Conservation (phyloP, 768 basidiomycete species). For the Pulveroboletus sp. region DNA sequence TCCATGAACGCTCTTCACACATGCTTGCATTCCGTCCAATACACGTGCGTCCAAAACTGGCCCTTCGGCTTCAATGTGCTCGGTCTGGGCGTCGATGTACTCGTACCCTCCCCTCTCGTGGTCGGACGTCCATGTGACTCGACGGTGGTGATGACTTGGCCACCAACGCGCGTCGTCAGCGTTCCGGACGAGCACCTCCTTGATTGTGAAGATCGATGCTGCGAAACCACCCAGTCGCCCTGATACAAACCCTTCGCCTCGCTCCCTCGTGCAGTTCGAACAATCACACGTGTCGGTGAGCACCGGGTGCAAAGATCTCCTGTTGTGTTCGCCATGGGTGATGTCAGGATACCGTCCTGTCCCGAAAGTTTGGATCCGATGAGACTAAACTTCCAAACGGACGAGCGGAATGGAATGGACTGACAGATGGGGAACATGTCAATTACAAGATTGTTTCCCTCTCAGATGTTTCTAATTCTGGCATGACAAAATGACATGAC, state of each 20-base stretch:
- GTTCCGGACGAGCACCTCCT: constrained; percentile 25
- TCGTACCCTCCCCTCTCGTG: not conserved
- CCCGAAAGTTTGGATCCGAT: not conserved
- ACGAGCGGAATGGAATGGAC: not conserved
- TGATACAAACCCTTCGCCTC: constrained; percentile 46
- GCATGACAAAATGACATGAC: constrained; percentile 34
- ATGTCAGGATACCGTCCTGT: constrained; percentile 37
- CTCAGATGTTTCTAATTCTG: constrained; percentile 25
- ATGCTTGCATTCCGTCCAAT: constrained; percentile 27
- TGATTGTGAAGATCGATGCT: constrained; percentile 17
- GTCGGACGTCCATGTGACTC: too few relatives aligned
- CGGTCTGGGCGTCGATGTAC: constrained; percentile 4
- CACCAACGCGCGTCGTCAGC: not conserved
- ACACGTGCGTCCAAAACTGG: constrained; percentile 34
- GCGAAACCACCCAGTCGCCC: constrained; percentile 25
- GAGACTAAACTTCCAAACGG: constrained; percentile 1
- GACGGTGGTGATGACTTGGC: not conserved
- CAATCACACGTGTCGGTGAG: constrained; percentile 49
- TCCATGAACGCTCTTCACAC: constrained; percentile 26
- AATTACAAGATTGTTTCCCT: constrained; percentile 33
- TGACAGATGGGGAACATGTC: constrained; percentile 34
- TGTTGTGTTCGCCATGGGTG: constrained; percentile 30
- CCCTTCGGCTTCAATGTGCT: too few relatives aligned
- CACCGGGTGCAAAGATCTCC: constrained; percentile 40
- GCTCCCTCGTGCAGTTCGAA: constrained; percentile 38